These are phyloP conservation scores for Ascochyta fabae DNA, from an alignment of 2,329 filamentous ascomycete species.

Conservation along the genomic window DNA sequence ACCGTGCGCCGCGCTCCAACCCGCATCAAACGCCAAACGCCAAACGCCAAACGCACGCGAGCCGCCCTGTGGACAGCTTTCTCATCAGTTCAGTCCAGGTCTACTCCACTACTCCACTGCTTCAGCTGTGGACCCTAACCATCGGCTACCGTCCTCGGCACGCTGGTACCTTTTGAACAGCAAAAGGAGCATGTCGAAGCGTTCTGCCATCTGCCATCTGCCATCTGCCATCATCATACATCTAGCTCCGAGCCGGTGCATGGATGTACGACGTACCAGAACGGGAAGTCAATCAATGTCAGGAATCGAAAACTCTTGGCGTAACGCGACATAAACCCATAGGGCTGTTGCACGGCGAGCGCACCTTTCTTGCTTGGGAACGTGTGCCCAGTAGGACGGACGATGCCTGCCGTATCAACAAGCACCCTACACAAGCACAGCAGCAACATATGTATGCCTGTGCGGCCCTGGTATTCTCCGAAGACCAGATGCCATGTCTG, in stretches of 20 bases:
- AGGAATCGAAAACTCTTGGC: not conserved
- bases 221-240: not conserved
- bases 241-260: not conserved
- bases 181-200: not conserved
- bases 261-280: conserved; percentile 10
- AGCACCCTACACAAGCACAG: conserved; percentile 13
- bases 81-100: conserved; percentile 8
- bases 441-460: conserved; percentile 9
- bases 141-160: not conserved
- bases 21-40: conserved; percentile 4
- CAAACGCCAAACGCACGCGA: not conserved
- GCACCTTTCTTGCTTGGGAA: conserved; percentile 9
- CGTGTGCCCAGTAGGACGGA: conserved; percentile 1
- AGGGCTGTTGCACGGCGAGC: conserved; percentile 9
- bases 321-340: conserved; percentile 3
- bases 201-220: not conserved
- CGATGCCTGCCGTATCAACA: conserved; percentile 16
- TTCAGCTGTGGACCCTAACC: not conserved
- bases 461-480: conserved; percentile 11
- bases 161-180: not conserved
- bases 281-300: conserved; percentile 12
- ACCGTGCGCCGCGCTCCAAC: conserved; percentile 4
- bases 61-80: not conserved
- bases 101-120: not conserved
- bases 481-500: not conserved